Percentiles rank a stretch among this genome's conserved stretches.
Evolutionary conservation across 495 filamentous ascomycete species (phyloP).

Genomic region (Delitschia confertaspora): DNA sequence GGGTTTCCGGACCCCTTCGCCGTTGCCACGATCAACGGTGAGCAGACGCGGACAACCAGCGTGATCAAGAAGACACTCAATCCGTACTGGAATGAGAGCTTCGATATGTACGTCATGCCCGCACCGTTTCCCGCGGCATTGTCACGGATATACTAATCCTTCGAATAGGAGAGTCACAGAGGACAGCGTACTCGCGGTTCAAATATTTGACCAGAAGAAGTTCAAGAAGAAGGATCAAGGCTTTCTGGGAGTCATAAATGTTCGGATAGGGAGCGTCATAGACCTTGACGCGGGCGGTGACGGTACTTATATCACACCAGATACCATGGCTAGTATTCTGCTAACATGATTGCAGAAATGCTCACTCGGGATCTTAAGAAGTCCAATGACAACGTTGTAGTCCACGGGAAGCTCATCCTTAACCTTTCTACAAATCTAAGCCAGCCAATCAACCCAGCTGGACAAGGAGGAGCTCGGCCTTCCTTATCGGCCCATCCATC

Average conservation of each 20-base stretch:
- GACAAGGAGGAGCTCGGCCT: slow-evolving; percentile 23
- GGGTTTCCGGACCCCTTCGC: slow-evolving; percentile 97
- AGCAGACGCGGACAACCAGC: slow-evolving; percentile 90
- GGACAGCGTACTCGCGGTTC: slow-evolving; percentile 91
- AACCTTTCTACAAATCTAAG: slow-evolving; percentile 85
- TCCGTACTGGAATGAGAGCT: slow-evolving; percentile 98
- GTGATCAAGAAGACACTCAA: slow-evolving; percentile 97
- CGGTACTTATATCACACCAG: slow-evolving; percentile 52
- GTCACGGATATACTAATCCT: slow-evolving; percentile 9
- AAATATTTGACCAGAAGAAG: slow-evolving; percentile 99
- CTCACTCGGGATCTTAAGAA: slow-evolving; percentile 97
- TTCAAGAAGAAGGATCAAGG: slow-evolving; percentile 99
- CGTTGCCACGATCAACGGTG: slow-evolving; percentile 89
- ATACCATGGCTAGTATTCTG: not conserved
- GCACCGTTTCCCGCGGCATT: slow-evolving; percentile 1
- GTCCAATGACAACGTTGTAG: slow-evolving; percentile 94
- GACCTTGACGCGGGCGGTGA: slow-evolving; percentile 83
- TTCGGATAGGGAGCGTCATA: slow-evolving; percentile 85
- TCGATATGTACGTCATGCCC: slow-evolving; percentile 70
- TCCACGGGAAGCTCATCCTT: slow-evolving; percentile 94
- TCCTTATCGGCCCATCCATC: slow-evolving; percentile 31
- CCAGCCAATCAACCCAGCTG: slow-evolving; percentile 38
- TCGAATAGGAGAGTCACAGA: slow-evolving; percentile 66
- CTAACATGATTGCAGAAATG: slow-evolving; percentile 54
- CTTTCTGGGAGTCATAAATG: slow-evolving; percentile 94